phyloP scores from a whole-genome alignment of 2,329 filamentous ascomycete species.

The Colletotrichum sp. region DNA sequence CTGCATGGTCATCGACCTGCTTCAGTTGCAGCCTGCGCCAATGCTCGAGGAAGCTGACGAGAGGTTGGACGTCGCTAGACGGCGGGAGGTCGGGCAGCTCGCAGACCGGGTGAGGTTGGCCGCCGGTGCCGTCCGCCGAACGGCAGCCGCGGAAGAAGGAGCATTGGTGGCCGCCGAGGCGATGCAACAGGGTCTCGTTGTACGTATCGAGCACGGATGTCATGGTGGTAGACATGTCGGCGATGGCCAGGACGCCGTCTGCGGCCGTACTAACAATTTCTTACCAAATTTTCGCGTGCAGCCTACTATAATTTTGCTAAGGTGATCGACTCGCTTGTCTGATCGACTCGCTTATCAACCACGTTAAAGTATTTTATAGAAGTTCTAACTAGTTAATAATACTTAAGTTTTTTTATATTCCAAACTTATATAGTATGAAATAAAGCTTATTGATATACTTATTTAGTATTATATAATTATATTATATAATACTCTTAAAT shows the following conservation, averaged over 20 bases:
- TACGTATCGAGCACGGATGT: neutral
- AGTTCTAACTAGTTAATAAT: too few relatives aligned
- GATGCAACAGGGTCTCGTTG: neutral
- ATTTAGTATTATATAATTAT: too few relatives aligned
- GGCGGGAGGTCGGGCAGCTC: neutral
- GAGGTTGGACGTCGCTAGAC: neutral
- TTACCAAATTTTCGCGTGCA: too few relatives aligned
- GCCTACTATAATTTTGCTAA: too few relatives aligned
- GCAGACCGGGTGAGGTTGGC: neutral
- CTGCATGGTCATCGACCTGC: neutral
- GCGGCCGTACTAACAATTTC: too few relatives aligned
- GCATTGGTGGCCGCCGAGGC: neutral
- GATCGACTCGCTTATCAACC: too few relatives aligned
- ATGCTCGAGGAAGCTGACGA: neutral
- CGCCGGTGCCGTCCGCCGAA: neutral
- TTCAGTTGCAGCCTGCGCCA: neutral
- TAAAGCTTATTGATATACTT: too few relatives aligned
- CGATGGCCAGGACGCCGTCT: neutral
- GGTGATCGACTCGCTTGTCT: too few relatives aligned
- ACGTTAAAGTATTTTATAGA: too few relatives aligned
- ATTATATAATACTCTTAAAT: too few relatives aligned
- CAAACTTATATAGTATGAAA: too few relatives aligned
- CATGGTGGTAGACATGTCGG: neutral
- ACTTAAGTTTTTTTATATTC: too few relatives aligned
- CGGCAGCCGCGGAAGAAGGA: neutral